Evolutionary conservation across 805 yeast species (phyloP), one percentile per base, ranked within the genome.

Genomic region (Pichia ethanolica): DNA sequence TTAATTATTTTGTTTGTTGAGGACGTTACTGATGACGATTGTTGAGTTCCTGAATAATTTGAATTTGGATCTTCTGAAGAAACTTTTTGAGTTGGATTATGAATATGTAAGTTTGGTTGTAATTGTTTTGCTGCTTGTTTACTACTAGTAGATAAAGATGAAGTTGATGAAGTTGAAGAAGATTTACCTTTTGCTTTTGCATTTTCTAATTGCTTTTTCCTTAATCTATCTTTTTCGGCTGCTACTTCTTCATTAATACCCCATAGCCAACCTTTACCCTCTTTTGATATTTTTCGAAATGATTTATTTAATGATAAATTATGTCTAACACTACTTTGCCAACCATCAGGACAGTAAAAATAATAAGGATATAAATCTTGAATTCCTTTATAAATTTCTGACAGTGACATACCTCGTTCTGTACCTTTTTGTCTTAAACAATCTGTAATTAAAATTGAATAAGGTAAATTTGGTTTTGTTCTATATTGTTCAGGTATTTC

Each of bases 221-320:
- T 79, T 43, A 56, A 46, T 53, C 75, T 79, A 61, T 90, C 97
- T 66, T 86, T 80, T 58, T 89, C 97, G 25, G 82, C 82, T 50
- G 86, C 79, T 54, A 83, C 88, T 52, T 81, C 84, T 53, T 89
- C 95, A 68, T 93, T 96, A 38, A 93, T 71, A 4, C 91, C 91
- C 95, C 96, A 91, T 33, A 87, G 69, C 95, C 96, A 90, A 50
- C 96, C 96, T 64, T 86, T 86, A n/a, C 95, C 93, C 58, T 86
- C 93, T 52, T 85, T 83, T 37, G 89, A 81, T 13, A 86, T 83
- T 60, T 86, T 86, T 47, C 79, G 74, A 70, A 91, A 93, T 7
- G 91, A 82, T 67, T 88, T 89, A 67, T 89, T 89, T 56, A 89
- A 73, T 26, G 91, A 84, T 38, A 93, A 72, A 59, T 89, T 90